Conservation (phyloP, 768 basidiomycete genomes). For the Ramaria sp. region DNA sequence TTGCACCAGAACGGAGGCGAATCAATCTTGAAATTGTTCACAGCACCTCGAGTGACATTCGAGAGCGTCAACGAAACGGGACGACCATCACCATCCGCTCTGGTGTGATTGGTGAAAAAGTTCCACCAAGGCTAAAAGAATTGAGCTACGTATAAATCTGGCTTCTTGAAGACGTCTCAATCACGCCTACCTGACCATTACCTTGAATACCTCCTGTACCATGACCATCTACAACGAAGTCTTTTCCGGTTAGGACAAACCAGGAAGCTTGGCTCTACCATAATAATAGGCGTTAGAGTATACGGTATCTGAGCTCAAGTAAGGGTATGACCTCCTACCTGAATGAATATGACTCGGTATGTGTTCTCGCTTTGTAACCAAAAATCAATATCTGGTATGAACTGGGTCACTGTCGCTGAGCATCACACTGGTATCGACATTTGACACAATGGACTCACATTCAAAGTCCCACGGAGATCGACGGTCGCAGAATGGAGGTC, state of each 20-base stretch:
- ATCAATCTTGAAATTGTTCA: conserved; percentile 40
- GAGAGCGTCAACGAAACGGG: conserved; percentile 45
- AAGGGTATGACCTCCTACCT: conserved; percentile 23
- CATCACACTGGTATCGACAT: background rate
- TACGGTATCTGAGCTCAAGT: background rate
- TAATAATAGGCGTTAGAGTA: background rate
- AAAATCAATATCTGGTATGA: conserved; percentile 40
- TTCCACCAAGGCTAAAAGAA: conserved; percentile 41
- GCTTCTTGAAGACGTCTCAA: background rate
- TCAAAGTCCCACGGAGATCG: conserved; percentile 32
- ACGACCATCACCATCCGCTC: conserved; percentile 45
- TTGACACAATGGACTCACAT: conserved; percentile 21
- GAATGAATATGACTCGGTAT: conserved; percentile 52
- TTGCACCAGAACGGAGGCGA: conserved; percentile 55
- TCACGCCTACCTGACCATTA: conserved; percentile 37
- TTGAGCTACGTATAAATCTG: background rate
- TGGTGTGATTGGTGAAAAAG: conserved; percentile 35
- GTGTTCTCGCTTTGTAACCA: conserved; percentile 48
- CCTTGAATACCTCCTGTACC: conserved; percentile 47
- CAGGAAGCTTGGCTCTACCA: conserved; percentile 50
- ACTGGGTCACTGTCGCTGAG: conserved; percentile 23
- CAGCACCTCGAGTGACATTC: conserved; percentile 30
- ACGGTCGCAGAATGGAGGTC: conserved; percentile 32
- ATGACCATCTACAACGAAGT: conserved; percentile 48
- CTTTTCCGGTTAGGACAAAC: conserved; percentile 48